These are phyloP conservation scores for Tolypocladium tropicale DNA, from an alignment of 2,329 filamentous ascomycete genomes.

Conservation along the genomic window DNA sequence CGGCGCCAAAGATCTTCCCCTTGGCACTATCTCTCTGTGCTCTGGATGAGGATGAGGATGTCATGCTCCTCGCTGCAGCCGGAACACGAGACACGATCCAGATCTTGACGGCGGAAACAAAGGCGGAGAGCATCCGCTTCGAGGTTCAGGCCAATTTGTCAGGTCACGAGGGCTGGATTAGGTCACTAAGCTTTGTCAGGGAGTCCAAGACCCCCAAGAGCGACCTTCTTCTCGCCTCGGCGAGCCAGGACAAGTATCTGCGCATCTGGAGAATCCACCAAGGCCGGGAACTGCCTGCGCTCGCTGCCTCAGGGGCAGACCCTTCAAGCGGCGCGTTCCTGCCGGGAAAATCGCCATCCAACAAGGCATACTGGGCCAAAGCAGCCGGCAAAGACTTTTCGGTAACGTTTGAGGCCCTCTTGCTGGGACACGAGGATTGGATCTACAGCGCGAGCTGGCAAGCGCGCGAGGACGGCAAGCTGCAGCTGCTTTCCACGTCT, in stretches of 20 bases:
- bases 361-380: slow-evolving; percentile 75
- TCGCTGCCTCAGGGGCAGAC: slow-evolving; percentile 43
- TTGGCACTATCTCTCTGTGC: slow-evolving; percentile 60
- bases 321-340: slow-evolving; percentile 47
- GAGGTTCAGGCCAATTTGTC: slow-evolving; percentile 64
- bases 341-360: slow-evolving; percentile 66
- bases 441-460: slow-evolving; percentile 84
- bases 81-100: slow-evolving; percentile 80
- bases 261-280: slow-evolving; percentile 80
- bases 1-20: slow-evolving; percentile 73
- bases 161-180: slow-evolving; percentile 92
- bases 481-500: slow-evolving; percentile 77
- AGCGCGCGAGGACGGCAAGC: slow-evolving; percentile 35
- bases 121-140: slow-evolving; percentile 39
- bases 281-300: slow-evolving; percentile 53
- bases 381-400: slow-evolving; percentile 55
- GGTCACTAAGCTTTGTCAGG: slow-evolving; percentile 68
- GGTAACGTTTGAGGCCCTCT: slow-evolving; percentile 83
- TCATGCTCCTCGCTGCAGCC: slow-evolving; percentile 66
- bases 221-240: slow-evolving; percentile 78
- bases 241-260: slow-evolving; percentile 96
- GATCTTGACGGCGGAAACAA: slow-evolving; percentile 53
- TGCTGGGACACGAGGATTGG: slow-evolving; percentile 97
- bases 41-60: slow-evolving; percentile 41
- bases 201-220: slow-evolving; percentile 44